phyloP scores from a whole-genome alignment of 371 early-diverging fungal genomes.

The Mucor sp. region DNA sequence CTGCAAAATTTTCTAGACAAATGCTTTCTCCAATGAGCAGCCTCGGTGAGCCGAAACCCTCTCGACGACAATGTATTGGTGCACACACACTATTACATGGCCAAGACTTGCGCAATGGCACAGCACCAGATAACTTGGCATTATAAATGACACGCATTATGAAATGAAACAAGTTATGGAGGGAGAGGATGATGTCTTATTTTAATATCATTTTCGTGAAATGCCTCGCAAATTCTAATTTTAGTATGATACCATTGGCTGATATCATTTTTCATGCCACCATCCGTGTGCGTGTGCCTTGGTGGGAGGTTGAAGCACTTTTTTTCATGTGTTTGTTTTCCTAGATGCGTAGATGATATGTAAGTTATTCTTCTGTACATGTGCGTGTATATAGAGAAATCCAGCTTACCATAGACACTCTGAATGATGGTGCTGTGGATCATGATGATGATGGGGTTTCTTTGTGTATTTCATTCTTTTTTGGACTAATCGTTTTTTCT shows the following conservation, averaged over 20 bases:
- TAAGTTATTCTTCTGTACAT: not conserved
- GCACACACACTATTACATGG: not conserved
- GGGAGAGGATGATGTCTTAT: not conserved
- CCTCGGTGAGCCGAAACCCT: not conserved
- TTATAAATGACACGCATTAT: not conserved
- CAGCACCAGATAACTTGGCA: not conserved
- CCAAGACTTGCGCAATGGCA: not conserved
- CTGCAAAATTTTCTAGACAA: not conserved
- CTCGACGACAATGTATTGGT: too few species aligned
- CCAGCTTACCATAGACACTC: not conserved
- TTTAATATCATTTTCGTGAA: not conserved
- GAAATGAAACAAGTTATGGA: not conserved
- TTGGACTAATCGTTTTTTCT: slow-evolving; percentile 2
- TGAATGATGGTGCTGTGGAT: not conserved
- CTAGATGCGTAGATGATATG: not conserved
- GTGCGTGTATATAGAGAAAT: not conserved
- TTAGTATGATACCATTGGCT: slow-evolving; percentile 1
- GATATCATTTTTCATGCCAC: slow-evolving; percentile 6
- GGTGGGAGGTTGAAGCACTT: not conserved
- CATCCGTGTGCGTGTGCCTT: not conserved
- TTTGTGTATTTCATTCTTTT: not conserved
- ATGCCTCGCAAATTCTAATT: not conserved
- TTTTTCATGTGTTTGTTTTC: not conserved
- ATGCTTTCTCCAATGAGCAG: not conserved
- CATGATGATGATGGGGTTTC: not conserved